Percentiles rank a stretch among this genome's conserved stretches.
Conservation (phyloP, 495 filamentous ascomycete genomes). For the Pyrenula massariospora region DNA sequence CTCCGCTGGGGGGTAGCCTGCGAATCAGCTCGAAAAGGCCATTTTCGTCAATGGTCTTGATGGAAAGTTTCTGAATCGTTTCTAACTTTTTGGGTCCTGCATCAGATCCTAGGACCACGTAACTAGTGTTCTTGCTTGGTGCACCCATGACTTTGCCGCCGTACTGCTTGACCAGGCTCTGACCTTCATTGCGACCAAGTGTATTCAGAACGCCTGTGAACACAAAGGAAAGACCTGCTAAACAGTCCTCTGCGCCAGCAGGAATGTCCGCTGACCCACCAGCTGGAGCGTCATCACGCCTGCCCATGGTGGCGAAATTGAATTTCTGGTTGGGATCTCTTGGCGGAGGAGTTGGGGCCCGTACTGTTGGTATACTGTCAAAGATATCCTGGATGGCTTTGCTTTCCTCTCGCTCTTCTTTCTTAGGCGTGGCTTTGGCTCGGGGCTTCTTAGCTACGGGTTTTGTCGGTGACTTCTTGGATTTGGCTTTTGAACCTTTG, state of each 20-base stretch:
- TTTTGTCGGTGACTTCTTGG: conserved; percentile 14
- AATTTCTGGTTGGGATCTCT: conserved; percentile 55
- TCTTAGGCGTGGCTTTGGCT: conserved; percentile 42
- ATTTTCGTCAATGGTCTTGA: conserved; percentile 90
- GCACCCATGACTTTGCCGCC: conserved; percentile 81
- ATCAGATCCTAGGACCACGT: conserved; percentile 80
- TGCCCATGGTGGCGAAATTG: conserved; percentile 43
- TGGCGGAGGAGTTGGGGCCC: conserved; percentile 70
- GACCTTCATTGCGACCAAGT: conserved; percentile 74
- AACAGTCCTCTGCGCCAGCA: conserved; percentile 74
- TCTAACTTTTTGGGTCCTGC: conserved; percentile 90
- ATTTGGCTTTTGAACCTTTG: conserved; percentile 21
- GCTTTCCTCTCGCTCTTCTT: conserved; percentile 51
- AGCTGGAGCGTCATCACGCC: conserved; percentile 46
- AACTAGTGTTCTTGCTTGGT: conserved; percentile 86
- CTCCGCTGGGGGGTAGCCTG: conserved; percentile 73
- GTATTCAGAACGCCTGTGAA: conserved; percentile 81
- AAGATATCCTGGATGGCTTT: conserved; percentile 68
- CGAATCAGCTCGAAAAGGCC: conserved; percentile 83
- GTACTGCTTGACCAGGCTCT: conserved; percentile 78
- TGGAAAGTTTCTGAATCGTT: conserved; percentile 61
- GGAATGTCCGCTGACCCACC: conserved; percentile 63
- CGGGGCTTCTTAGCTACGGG: conserved; percentile 46
- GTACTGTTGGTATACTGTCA: conserved; percentile 71
- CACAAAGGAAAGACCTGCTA: conserved; percentile 91